Percentiles rank a stretch among this genome's conserved stretches.
Evolutionary conservation across 257 asterid genomes (phyloP).

Genomic region (Euphrasia confusa): DNA sequence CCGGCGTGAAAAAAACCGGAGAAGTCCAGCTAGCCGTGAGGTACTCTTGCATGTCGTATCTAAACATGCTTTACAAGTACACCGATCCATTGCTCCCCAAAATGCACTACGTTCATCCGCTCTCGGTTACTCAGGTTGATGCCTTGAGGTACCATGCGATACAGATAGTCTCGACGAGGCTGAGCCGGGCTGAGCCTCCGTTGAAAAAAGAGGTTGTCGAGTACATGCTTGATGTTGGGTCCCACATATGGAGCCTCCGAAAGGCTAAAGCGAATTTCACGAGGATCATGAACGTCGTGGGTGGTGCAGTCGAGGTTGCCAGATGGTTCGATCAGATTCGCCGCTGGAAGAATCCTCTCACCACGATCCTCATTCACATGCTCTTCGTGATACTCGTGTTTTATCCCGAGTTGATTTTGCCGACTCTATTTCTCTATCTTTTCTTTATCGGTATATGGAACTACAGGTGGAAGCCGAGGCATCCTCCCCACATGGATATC

Average conservation of each 20-base stretch:
- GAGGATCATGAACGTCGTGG: constrained; percentile 44
- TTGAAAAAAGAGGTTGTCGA: constrained; percentile 58
- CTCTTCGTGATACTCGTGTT: constrained; percentile 50
- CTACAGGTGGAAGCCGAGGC: constrained; percentile 70
- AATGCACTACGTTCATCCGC: constrained; percentile 69
- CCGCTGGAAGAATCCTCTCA: constrained; percentile 76
- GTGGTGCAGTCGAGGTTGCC: constrained; percentile 36
- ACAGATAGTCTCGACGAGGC: constrained; percentile 42
- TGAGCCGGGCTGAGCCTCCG: constrained; percentile 75
- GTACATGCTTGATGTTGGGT: constrained; percentile 65
- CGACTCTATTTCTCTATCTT: constrained; percentile 63
- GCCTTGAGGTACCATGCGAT: constrained; percentile 50
- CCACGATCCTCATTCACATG: constrained; percentile 67
- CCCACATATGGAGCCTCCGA: constrained; percentile 74
- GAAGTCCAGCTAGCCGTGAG: constrained; percentile 80
- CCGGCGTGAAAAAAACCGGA: constrained; percentile 74
- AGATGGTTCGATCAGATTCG: constrained; percentile 75
- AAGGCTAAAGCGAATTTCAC: constrained; percentile 72
- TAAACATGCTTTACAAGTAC: constrained; percentile 62
- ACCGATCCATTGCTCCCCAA: constrained; percentile 63
- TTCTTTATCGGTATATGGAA: constrained; percentile 66
- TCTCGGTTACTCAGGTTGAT: constrained; percentile 52
- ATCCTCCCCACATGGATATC: constrained; percentile 87
- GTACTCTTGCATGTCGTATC: constrained; percentile 60
- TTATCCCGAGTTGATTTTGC: constrained; percentile 58